A percentile compares a stretch with the other conserved stretches of the same genome.
Conservation (phyloP, 1,139 yeast genomes). For the Pichia sp. region DNA sequence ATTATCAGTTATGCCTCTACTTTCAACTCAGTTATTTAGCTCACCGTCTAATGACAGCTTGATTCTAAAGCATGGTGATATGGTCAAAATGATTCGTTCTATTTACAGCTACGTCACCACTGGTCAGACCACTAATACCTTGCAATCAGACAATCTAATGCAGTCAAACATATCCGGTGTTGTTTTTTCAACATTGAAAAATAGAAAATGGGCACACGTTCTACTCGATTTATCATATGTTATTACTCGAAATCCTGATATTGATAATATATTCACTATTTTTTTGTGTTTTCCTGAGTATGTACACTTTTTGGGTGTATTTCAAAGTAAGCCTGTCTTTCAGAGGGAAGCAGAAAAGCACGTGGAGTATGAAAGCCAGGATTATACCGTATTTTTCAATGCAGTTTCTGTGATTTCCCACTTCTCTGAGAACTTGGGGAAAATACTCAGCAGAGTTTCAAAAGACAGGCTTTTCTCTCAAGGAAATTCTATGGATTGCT, state of each 20-base stretch:
- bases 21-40: conserved; percentile 85
- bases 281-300: conserved; percentile 44
- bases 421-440: conserved; percentile 55
- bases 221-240: conserved; percentile 81
- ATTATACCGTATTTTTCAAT: conserved; percentile 77
- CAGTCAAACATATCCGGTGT: conserved; percentile 39
- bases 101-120: conserved; percentile 62
- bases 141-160: conserved; percentile 31
- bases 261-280: conserved; percentile 22
- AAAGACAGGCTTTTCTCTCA: conserved; percentile 17
- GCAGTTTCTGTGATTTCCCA: conserved; percentile 68
- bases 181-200: conserved; percentile 53
- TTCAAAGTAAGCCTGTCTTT: conserved; percentile 78
- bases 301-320: conserved; percentile 61
- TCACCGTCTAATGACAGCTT: conserved; percentile 74
- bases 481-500: conserved; percentile 21
- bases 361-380: conserved; percentile 86
- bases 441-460: conserved; percentile 38
- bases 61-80: conserved; percentile 65
- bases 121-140: conserved; percentile 48
- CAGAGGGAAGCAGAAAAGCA: conserved; percentile 76
- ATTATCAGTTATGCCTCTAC: conserved; percentile 62
- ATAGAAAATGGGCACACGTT: conserved; percentile 78
- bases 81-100: conserved; percentile 62
- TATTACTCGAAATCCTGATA: conserved; percentile 60